Base-by-base conservation (phyloP, 2,329 filamentous ascomycete genomes). In the Gaeumannomyces tritici region DNA sequence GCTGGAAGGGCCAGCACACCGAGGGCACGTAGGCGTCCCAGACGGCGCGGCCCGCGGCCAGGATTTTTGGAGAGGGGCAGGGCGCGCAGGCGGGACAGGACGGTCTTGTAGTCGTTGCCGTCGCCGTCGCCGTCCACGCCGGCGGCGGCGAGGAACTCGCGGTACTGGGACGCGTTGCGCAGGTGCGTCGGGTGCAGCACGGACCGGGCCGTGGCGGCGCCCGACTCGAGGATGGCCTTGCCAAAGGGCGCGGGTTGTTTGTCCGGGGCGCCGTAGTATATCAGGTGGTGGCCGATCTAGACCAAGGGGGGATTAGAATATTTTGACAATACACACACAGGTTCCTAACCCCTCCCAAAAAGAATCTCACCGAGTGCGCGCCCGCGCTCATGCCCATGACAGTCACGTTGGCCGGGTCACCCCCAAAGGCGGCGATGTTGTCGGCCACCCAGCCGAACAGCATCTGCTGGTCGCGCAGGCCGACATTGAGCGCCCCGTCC, bases 281-380 rank as follows among this genome's bases (percentile, higher is more conserved):
- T 82, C 21, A 90, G 73, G 66, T 89, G 87, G 68, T 91, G 88
- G 3, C 87, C 88, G 66, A 89, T 82, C 82, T 87, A 64, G 31
- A 33, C 9, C 2, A 11, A 7, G 42, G 26, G 28, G 65, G 56
- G 62, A 61, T 65, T 42, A 63, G 60, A 61, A 67, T 64, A 24
- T 65, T 2, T 9, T 9, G 12, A 33, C 9, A 11, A 33, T 6
- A 6, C 31, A 33, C 7, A 33, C 31, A 11, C 12, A 11, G 2
- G 9, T 33, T 61, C n/a, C 35, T 24, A 13, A 13, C 24, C 42
- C 1, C 15, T 28, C 26, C 70, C n/a, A n/a, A n/a, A n/a, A n/a
- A n/a, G n/a, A n/a, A n/a, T n/a, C 73, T 68, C 67, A 83, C 81
- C 63, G 84, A 86, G 71, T 89, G 87, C 11, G 83, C 83, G 9